Evolutionary conservation across 352 stramenopile species (phyloP).

Genomic region (Globisporangium parvum): DNA sequence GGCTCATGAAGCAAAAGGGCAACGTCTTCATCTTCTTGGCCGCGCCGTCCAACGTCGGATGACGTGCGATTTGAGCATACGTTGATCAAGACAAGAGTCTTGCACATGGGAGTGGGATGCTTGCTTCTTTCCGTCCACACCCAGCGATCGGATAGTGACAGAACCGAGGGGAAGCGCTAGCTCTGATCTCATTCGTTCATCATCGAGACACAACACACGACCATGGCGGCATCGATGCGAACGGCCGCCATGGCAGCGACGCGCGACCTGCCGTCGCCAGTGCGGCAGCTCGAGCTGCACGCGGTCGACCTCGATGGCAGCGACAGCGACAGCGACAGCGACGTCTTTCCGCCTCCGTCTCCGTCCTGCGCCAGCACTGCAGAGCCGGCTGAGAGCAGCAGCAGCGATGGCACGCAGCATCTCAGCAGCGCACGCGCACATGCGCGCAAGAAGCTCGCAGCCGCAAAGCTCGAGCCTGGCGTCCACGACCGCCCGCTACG

Average conservation of each 20-base stretch:
- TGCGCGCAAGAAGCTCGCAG: slow-evolving; percentile 1
- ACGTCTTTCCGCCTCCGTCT: slow-evolving; percentile 13
- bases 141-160: too few species aligned
- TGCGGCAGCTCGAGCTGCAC: slow-evolving; percentile 26
- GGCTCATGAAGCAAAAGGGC: slow-evolving; percentile 22
- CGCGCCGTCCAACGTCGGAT: slow-evolving; percentile 18
- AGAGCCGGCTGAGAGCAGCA: slow-evolving; percentile 4
- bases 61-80: not conserved
- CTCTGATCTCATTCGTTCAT: not conserved
- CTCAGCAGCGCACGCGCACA: not conserved
- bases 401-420: not conserved
- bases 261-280: slow-evolving; percentile 8
- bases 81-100: too few species aligned
- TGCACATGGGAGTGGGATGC: too few species aligned
- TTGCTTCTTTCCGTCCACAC: too few species aligned
- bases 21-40: slow-evolving; percentile 34
- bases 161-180: not conserved
- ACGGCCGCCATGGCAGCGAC: slow-evolving; percentile 13
- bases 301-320: slow-evolving; percentile 17
- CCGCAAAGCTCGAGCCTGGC: slow-evolving; percentile 12
- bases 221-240: not conserved
- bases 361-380: slow-evolving; percentile 22
- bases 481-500: slow-evolving; percentile 2
- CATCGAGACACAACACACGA: not conserved
- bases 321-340: slow-evolving; percentile 17